Evolutionary conservation across 352 stramenopile genomes (phyloP), one percentile per base, ranked within the genome.

Genomic region (Globisporangium nagaii): DNA sequence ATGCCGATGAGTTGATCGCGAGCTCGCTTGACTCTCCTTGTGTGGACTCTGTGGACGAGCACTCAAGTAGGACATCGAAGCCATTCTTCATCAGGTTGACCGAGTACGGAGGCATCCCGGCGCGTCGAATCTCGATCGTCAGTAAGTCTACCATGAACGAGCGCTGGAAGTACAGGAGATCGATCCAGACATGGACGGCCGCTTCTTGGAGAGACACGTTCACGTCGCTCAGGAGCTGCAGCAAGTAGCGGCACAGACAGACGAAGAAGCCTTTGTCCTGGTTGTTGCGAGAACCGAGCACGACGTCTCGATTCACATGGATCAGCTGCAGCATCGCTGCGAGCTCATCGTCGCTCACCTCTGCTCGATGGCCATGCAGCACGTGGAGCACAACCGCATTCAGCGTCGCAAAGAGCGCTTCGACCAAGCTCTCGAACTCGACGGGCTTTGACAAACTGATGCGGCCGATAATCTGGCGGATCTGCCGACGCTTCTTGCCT

Each of bases 11-110:
- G 0, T 57, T 51, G 10, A 73, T 47, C 31, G 39, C 46, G 20
- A 36, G 24, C 3, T 34, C 17, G 40, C 22, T 42, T 6, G 40
- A 13, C 20, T 32, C 8, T 52, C n/a, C 15, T 36, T 12, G 12
- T 3, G n/a, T 9, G n/a, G 20, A 15, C 22, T 52, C 58, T 44
- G 51, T 28, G 40, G 53, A 36, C 7, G 60, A 35, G 15, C 61
- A 78, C 19, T 84, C 65, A 10, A 87, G 59, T 8, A 90, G 52
- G 7, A 71, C 62, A 11, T 90, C 78, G 53, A 90, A 90, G 0
- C 80, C 80, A 32, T 82, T 88, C 54, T 90, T 90, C 69, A 88
- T 84, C 58, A 90, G 46, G 42, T 90, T 88, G 30, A 90, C 68
- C 4, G 78, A 79, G 59, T 90, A 90, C 8, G 71, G 65, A 4